Evolutionary conservation across 1,139 yeast species (phyloP).

Genomic region (Suhomyces wounanorum): DNA sequence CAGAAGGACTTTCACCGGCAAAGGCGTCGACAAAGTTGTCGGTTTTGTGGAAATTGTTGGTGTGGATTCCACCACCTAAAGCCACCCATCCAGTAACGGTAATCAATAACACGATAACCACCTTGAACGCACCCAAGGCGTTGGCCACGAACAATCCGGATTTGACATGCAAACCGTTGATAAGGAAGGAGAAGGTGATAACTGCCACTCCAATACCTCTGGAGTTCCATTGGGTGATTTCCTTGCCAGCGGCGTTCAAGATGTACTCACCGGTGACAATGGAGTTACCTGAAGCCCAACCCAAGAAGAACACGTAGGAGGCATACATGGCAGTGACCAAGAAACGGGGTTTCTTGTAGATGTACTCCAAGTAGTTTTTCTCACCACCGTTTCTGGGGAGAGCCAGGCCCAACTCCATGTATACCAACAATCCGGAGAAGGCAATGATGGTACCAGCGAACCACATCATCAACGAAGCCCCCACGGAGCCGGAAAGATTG

Average conservation of each 20-base stretch:
- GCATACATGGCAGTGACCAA: slow-evolving; percentile 76
- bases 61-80: slow-evolving; percentile 65
- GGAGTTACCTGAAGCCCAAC: slow-evolving; percentile 84
- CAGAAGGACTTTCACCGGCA: slow-evolving; percentile 60
- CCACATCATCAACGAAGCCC: slow-evolving; percentile 74
- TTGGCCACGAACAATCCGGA: slow-evolving; percentile 71
- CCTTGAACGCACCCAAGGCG: slow-evolving; percentile 68
- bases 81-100: slow-evolving; percentile 83
- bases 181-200: slow-evolving; percentile 66
- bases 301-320: slow-evolving; percentile 71
- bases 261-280: slow-evolving; percentile 52
- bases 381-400: slow-evolving; percentile 89
- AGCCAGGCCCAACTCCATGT: slow-evolving; percentile 83
- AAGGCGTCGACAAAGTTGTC: slow-evolving; percentile 66
- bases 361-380: slow-evolving; percentile 76
- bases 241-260: slow-evolving; percentile 70
- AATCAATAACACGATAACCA: slow-evolving; percentile 66
- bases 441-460: slow-evolving; percentile 75
- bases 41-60: slow-evolving; percentile 49
- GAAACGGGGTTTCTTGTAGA: slow-evolving; percentile 68
- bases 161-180: slow-evolving; percentile 64
- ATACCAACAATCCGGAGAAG: slow-evolving; percentile 70
- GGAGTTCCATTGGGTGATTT: slow-evolving; percentile 72
- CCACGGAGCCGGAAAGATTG: slow-evolving; percentile 70
- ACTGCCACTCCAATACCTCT: slow-evolving; percentile 76